These are phyloP conservation scores for Flaveria ramosissima DNA, from an alignment of 129 eudicot species.

Conservation along the genomic window DNA sequence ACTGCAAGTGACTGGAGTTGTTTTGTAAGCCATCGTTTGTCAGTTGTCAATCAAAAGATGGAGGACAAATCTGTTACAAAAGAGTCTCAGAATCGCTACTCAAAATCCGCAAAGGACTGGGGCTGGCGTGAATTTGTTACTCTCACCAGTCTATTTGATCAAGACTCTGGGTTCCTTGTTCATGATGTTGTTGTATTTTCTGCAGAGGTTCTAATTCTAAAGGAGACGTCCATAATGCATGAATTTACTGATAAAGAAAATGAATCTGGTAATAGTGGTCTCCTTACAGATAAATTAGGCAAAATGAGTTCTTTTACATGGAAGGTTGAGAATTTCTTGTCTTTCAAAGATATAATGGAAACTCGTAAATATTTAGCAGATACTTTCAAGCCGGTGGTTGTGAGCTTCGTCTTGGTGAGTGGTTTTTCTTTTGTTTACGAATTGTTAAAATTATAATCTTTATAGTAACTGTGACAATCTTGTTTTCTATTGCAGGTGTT, in stretches of 20 bases:
- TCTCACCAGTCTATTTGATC: slow-evolving; percentile 93
- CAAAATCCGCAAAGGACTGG: slow-evolving; percentile 99
- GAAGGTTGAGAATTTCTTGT: slow-evolving; percentile 96
- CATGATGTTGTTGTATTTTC: slow-evolving; percentile 83
- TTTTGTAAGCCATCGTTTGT: slow-evolving; percentile 93
- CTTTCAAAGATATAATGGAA: slow-evolving; percentile 99
- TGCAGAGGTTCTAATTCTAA: slow-evolving; percentile 90
- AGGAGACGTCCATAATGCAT: slow-evolving; percentile 78
- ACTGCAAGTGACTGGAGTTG: slow-evolving; percentile 96
- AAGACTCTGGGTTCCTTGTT: slow-evolving; percentile 94
- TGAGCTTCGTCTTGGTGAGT: slow-evolving; percentile 95
- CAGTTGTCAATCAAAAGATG: slow-evolving; percentile 87
- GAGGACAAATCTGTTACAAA: slow-evolving; percentile 89
- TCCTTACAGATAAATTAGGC: slow-evolving; percentile 41
- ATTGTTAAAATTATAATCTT: slow-evolving; percentile 6
- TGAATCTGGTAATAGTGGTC: slow-evolving; percentile 45
- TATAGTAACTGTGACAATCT: slow-evolving; percentile 3
- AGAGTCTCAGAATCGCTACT: slow-evolving; percentile 97
- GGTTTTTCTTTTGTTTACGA: slow-evolving; percentile 14
- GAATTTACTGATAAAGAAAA: slow-evolving; percentile 61
- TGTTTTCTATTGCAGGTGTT: slow-evolving; percentile 65
- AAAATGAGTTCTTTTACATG: slow-evolving; percentile 90
- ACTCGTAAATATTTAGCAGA: slow-evolving; percentile 93
- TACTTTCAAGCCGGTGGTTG: slow-evolving; percentile 99
- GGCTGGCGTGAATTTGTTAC: slow-evolving; percentile 99